Percentiles rank a stretch among this genome's conserved stretches.
phyloP scores from a whole-genome alignment of 345 rosid species.

The Brassica cretica region DNA sequence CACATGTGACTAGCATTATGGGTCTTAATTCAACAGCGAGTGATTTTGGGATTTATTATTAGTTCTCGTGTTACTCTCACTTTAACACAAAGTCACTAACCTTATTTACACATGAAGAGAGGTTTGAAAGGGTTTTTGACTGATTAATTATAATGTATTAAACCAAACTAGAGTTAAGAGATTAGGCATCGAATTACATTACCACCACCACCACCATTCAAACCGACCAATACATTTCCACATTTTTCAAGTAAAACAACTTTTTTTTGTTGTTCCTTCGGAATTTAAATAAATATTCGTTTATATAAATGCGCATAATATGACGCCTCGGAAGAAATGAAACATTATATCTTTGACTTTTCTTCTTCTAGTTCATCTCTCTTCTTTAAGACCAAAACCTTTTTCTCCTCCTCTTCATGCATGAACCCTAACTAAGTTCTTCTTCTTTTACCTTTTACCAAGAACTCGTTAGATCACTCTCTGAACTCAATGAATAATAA shows the following conservation, averaged over 20 bases:
- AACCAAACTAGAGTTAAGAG: background rate
- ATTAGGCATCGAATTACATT: slow-evolving; percentile 3
- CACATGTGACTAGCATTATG: background rate
- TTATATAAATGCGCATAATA: slow-evolving; percentile 32
- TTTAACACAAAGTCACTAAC: too few species aligned
- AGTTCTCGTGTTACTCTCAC: slow-evolving; percentile 18
- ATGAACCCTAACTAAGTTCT: slow-evolving; percentile 40
- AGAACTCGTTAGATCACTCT: background rate
- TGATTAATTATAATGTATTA: slow-evolving; percentile 4
- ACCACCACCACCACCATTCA: slow-evolving; percentile 31
- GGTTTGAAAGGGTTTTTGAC: background rate
- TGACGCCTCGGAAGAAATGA: slow-evolving; percentile 39
- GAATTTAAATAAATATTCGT: slow-evolving; percentile 5
- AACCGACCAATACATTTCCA: slow-evolving; percentile 45
- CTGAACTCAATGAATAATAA: slow-evolving; percentile 50
- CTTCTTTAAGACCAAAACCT: slow-evolving; percentile 34
- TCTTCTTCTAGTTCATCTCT: slow-evolving; percentile 38
- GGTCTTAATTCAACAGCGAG: slow-evolving; percentile 36
- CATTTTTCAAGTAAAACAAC: slow-evolving; percentile 30
- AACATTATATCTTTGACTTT: slow-evolving; percentile 39
- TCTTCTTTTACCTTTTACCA: slow-evolving; percentile 10
- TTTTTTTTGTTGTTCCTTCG: background rate
- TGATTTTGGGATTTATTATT: slow-evolving; percentile 30
- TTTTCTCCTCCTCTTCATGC: slow-evolving; percentile 41
- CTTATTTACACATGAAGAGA: background rate